phyloP scores from a whole-genome alignment of 2,329 filamentous ascomycete genomes.

The Paracamarosporium sp. region DNA sequence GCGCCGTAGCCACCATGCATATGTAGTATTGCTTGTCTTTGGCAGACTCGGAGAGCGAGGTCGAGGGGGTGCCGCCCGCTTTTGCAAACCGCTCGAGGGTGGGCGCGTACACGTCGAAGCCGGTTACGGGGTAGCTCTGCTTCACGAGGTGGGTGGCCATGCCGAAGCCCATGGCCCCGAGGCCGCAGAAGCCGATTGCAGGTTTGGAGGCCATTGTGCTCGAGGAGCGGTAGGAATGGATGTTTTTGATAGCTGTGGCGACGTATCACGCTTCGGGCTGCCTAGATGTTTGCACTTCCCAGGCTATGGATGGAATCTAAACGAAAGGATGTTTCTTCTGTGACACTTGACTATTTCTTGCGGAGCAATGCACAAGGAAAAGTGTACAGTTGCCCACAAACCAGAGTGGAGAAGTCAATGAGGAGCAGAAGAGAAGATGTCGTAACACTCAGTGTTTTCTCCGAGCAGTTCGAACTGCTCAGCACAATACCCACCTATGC shows the following conservation, averaged over 20 bases:
- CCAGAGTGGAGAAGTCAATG: neutral
- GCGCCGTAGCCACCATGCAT: slow-evolving; percentile 77
- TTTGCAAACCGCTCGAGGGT: slow-evolving; percentile 70
- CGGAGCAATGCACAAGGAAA: too few relatives aligned
- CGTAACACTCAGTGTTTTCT: neutral
- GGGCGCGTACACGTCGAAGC: slow-evolving; percentile 74
- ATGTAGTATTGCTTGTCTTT: slow-evolving; percentile 66
- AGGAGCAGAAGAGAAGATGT: neutral
- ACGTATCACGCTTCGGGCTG: neutral
- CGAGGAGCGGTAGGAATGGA: neutral
- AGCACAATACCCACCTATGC: neutral
- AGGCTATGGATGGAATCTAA: neutral
- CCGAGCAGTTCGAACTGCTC: neutral
- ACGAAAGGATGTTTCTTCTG: neutral
- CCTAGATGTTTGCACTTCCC: neutral
- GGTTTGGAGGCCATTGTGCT: slow-evolving; percentile 50
- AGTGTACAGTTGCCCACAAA: neutral
- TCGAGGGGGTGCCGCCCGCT: slow-evolving; percentile 66
- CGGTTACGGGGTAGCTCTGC: slow-evolving; percentile 70
- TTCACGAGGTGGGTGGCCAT: slow-evolving; percentile 79
- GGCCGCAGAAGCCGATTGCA: slow-evolving; percentile 71
- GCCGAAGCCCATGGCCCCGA: slow-evolving; percentile 82
- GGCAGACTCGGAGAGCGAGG: slow-evolving; percentile 68
- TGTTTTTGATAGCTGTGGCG: neutral
- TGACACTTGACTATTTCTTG: neutral